These are phyloP conservation scores for Chloris gayana DNA, from an alignment of 176 grass and related monocot species.

Conservation along the genomic window DNA sequence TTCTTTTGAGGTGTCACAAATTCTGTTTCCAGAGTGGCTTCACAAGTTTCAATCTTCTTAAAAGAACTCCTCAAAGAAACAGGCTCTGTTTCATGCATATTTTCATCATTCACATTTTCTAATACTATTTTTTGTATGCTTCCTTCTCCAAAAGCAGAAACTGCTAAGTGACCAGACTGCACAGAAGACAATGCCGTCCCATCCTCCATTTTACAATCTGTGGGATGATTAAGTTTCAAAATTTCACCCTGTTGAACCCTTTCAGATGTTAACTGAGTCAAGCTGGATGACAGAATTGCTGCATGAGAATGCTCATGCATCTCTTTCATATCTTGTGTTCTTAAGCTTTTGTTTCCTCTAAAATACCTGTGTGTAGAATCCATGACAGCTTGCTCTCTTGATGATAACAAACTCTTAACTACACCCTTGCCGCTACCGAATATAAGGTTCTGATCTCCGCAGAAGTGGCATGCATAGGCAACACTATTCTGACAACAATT, in stretches of 20 bases:
- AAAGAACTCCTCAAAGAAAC: background rate
- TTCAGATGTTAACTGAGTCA: conserved; percentile 13
- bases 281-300: background rate
- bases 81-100: background rate
- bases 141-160: background rate
- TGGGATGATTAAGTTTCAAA: background rate
- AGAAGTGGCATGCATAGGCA: conserved; percentile 70
- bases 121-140: background rate
- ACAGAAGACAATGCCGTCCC: background rate
- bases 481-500: conserved; percentile 57
- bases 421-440: conserved; percentile 62
- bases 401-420: conserved; percentile 57
- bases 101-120: conserved; percentile 12
- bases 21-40: background rate
- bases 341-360: conserved; percentile 17
- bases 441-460: conserved; percentile 65
- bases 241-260: conserved; percentile 7
- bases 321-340: conserved; percentile 11
- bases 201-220: background rate
- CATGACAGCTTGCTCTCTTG: conserved; percentile 33
- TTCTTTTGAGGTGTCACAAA: conserved; percentile 45
- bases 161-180: background rate
- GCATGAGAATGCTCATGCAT: conserved; percentile 19
- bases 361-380: conserved; percentile 9
- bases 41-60: background rate